Evolutionary conservation across 345 rosid genomes (phyloP).

Genomic region (Eutrema heterophyllum): DNA sequence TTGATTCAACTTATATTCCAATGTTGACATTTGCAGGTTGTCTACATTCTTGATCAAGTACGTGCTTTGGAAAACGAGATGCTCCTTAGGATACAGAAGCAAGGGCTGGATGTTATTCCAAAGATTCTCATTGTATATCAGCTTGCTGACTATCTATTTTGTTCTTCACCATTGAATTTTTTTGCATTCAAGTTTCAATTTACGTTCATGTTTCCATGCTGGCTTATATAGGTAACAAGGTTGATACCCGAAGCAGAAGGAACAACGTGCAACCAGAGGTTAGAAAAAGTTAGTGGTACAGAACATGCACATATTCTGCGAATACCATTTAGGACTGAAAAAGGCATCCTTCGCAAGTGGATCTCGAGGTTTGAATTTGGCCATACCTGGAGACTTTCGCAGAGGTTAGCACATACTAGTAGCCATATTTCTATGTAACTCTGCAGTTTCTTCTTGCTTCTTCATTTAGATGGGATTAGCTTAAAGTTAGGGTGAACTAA

Average conservation of each 20-base stretch:
- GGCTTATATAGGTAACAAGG: constrained; percentile 38
- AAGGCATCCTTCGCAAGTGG: constrained; percentile 50
- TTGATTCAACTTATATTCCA: neutral
- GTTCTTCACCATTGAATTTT: neutral
- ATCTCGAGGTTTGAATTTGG: constrained; percentile 56
- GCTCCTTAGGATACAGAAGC: constrained; percentile 50
- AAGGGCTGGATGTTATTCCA: constrained; percentile 45
- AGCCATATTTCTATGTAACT: neutral
- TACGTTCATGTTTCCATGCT: neutral
- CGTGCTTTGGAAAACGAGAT: constrained; percentile 60
- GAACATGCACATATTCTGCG: constrained; percentile 44
- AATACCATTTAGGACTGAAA: constrained; percentile 49
- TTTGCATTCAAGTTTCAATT: neutral
- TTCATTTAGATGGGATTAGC: neutral
- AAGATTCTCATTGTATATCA: constrained; percentile 45
- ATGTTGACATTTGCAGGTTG: constrained; percentile 31
- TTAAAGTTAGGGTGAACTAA: neutral
- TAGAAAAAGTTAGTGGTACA: constrained; percentile 49
- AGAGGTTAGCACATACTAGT: constrained; percentile 31
- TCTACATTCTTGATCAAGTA: constrained; percentile 65
- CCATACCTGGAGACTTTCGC: constrained; percentile 53
- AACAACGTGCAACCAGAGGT: constrained; percentile 49
- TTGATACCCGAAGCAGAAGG: constrained; percentile 49
- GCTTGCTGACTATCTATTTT: neutral
- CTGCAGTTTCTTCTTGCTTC: neutral